Evolutionary conservation across 768 basidiomycete species (phyloP).

Genomic region (Pleurotus giganteus): DNA sequence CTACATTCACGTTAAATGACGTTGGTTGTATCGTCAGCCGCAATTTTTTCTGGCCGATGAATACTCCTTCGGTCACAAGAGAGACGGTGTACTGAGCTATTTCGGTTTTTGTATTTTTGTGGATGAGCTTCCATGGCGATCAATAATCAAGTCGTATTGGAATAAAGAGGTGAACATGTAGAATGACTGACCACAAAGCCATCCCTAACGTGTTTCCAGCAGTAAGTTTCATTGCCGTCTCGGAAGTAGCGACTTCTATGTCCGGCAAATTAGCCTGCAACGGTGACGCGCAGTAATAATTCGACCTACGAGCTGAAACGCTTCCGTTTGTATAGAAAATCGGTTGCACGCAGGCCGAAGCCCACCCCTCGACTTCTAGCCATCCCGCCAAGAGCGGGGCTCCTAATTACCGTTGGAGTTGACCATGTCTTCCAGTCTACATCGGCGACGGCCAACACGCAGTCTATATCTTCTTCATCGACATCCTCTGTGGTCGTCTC

Average conservation of each 20-base stretch:
- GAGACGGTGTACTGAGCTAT: constrained; percentile 37
- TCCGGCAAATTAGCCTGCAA: not conserved
- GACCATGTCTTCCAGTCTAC: constrained; percentile 45
- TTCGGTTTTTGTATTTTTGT: constrained; percentile 33
- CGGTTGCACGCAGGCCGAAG: constrained; percentile 30
- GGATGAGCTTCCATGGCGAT: constrained; percentile 32
- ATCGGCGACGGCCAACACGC: constrained; percentile 38
- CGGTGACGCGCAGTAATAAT: not conserved
- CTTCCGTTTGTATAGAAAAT: constrained; percentile 41
- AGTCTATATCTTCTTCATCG: not conserved
- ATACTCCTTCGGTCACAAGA: constrained; percentile 40
- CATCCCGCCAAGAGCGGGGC: constrained; percentile 31
- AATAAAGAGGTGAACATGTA: not conserved
- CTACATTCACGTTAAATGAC: constrained; percentile 38
- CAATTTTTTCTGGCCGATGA: constrained; percentile 45
- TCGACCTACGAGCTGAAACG: constrained; percentile 41
- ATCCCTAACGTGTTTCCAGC: constrained; percentile 41
- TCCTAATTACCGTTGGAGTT: constrained; percentile 40
- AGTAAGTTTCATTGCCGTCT: constrained; percentile 47
- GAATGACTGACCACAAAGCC: constrained; percentile 38
- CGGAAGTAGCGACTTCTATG: constrained; percentile 45
- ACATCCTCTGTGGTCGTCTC: constrained; percentile 32
- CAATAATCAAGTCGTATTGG: too few species aligned
- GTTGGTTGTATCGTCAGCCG: constrained; percentile 46
- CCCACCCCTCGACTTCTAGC: constrained; percentile 16